Base-by-base conservation (phyloP, 768 basidiomycete species). In the Russula earlei region DNA sequence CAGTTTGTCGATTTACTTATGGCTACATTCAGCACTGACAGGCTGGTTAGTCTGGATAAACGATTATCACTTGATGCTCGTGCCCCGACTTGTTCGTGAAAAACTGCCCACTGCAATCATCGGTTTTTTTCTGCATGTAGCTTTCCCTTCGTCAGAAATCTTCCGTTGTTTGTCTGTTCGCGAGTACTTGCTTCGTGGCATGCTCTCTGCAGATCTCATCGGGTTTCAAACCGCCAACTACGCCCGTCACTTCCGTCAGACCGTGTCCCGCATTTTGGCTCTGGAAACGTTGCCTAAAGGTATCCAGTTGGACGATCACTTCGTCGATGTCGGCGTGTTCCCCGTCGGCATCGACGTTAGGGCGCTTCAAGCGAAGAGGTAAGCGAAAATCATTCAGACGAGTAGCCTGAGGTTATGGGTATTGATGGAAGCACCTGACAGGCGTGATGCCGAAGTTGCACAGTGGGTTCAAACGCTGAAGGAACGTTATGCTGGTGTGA, bases 101-200 rank as follows among this genome's bases (percentile, higher is more conserved):
- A 60, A 77, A 65, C 67, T 91, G 69, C 68, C 83, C 67, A 74
- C 76, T 19, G 81, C 83, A 0, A 81, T 83, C 34, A 87, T 91
- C 62, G 91, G 81, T 8, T 96, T 97, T 80, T 98, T 98, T 78
- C 81, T 96, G 71, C 95, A 97, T 67, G 92, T 94, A 54, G 90
- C 95, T 2, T 97, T 96, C 73, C 95, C 94, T 3, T 87, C 84
- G 40, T 91, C 89, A 25, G 95, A 98, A 70, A 94, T 96, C 63
- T 96, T 96, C 78, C 78, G 94, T 8, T 95, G 92, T 69, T 75
- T 97, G 29, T 84, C 86, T 4, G 82, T 88, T 4, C 78, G 87
- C 49, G 78, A 84, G 60, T 78, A 85, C 22, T 78, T 96, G 22
- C 75, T 98, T 24, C 78, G 82, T 33, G 95, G 95, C 17, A 75